phyloP scores from a whole-genome alignment of 2,329 filamentous ascomycete species.

The Neofusicoccum umdonicola region DNA sequence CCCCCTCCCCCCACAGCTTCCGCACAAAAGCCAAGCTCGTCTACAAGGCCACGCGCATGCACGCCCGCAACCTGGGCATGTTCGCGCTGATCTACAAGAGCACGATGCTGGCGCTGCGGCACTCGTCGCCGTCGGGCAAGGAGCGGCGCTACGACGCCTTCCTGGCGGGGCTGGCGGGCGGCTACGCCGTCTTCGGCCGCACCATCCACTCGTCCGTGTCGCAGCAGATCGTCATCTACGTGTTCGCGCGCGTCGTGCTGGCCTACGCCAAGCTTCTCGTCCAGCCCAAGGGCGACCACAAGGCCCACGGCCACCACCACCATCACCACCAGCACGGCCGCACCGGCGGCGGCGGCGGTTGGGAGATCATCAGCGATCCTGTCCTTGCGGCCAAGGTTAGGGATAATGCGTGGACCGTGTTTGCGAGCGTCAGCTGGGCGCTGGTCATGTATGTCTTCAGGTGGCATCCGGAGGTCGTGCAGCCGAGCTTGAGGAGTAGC shows the following conservation, averaged over 20 bases:
- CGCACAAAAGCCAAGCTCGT: constrained; percentile 76
- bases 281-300: constrained; percentile 50
- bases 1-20: constrained; percentile 46
- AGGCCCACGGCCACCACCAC: not conserved
- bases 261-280: constrained; percentile 81
- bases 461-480: constrained; percentile 86
- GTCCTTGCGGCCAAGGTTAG: constrained; percentile 39
- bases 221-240: constrained; percentile 97
- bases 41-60: constrained; percentile 80
- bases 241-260: constrained; percentile 87
- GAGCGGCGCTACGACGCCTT: constrained; percentile 78
- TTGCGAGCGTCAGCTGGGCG: constrained; percentile 88
- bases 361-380: constrained; percentile 39
- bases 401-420: constrained; percentile 82
- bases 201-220: constrained; percentile 75
- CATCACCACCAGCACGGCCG: constrained; percentile 16
- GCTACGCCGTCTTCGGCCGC: constrained; percentile 89
- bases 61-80: constrained; percentile 86
- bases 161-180: constrained; percentile 80
- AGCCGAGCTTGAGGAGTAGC: constrained; percentile 85
- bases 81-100: constrained; percentile 92
- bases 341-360: constrained; percentile 37
- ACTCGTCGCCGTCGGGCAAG: constrained; percentile 50
- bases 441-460: constrained; percentile 94
- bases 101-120: constrained; percentile 71